Percentiles rank a stretch among this genome's conserved stretches.
Conservation (phyloP, 2,329 filamentous ascomycete species). For the Talaromyces sp. region DNA sequence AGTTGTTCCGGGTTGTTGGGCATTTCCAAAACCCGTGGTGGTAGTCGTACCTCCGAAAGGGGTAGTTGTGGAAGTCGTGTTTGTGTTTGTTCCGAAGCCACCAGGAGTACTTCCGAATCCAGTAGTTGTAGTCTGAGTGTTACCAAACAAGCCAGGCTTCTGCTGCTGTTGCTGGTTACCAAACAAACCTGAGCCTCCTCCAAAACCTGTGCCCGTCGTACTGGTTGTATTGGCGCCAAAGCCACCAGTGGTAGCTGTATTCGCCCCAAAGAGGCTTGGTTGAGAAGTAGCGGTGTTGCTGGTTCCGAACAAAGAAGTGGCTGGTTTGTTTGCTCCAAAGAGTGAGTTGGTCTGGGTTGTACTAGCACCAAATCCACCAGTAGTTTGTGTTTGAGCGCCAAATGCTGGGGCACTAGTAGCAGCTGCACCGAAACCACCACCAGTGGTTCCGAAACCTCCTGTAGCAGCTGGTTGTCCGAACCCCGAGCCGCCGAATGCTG, state of each 20-base stretch:
- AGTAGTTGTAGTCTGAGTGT: conserved; percentile 19
- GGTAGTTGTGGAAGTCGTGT: conserved; percentile 35
- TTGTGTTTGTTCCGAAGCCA: conserved; percentile 36
- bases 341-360: conserved; percentile 33
- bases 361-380: conserved; percentile 38
- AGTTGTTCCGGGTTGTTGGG: conserved; percentile 24
- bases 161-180: conserved; percentile 37
- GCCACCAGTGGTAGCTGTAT: conserved; percentile 34
- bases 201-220: conserved; percentile 30
- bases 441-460: conserved; percentile 44
- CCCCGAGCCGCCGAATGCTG: conserved; percentile 52
- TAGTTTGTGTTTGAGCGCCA: conserved; percentile 39
- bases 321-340: conserved; percentile 46
- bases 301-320: conserved; percentile 36
- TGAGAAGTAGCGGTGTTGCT: conserved; percentile 33
- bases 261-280: conserved; percentile 40
- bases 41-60: conserved; percentile 42
- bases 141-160: conserved; percentile 38
- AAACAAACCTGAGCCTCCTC: conserved; percentile 40
- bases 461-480: conserved; percentile 41
- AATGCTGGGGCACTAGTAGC: conserved; percentile 40
- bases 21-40: conserved; percentile 45
- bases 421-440: conserved; percentile 24
- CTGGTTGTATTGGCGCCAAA: conserved; percentile 29
- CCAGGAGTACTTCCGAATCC: conserved; percentile 30